phyloP scores from a whole-genome alignment of 2,329 filamentous ascomycete genomes.

The Lecanicillium sp. region DNA sequence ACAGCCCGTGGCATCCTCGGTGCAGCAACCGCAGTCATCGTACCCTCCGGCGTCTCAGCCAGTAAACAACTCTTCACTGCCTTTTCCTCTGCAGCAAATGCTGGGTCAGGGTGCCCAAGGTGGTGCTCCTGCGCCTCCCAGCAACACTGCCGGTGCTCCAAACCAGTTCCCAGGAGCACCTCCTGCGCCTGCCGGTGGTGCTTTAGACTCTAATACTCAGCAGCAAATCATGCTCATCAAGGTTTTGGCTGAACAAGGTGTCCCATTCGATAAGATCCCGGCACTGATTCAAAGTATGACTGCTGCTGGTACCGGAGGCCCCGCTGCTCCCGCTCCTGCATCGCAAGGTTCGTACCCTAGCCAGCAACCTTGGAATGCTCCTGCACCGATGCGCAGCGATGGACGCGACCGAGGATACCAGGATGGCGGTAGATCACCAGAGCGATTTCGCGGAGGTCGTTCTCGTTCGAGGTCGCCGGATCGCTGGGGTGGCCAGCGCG shows the following conservation, averaged over 20 bases:
- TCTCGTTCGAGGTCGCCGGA: constrained; percentile 76
- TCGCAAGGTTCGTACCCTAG: constrained; percentile 33
- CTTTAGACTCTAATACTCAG: constrained; percentile 48
- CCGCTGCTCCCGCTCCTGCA: constrained; percentile 28
- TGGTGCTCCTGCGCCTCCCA: constrained; percentile 17
- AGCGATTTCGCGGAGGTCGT: constrained; percentile 46
- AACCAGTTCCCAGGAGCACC: constrained; percentile 26
- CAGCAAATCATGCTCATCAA: constrained; percentile 69
- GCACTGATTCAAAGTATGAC: constrained; percentile 46
- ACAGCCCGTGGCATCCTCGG: constrained; percentile 22
- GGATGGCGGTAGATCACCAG: constrained; percentile 55
- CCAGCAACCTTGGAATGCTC: constrained; percentile 23
- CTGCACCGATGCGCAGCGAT: constrained; percentile 26
- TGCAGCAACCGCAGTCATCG: constrained; percentile 21
- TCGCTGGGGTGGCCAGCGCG: constrained; percentile 59
- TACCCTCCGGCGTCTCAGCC: constrained; percentile 42
- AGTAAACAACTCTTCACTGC: constrained; percentile 50
- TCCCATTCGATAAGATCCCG: constrained; percentile 70
- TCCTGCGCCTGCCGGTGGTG: constrained; percentile 23
- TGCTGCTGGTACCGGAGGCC: constrained; percentile 24
- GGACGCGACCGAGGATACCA: constrained; percentile 50
- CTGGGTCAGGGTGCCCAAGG: constrained; percentile 25
- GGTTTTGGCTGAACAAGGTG: constrained; percentile 64
- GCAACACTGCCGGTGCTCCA: constrained; percentile 20
- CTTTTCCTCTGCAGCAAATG: constrained; percentile 27